Conservation (phyloP, 208 protist genomes). For the Acanthamoeba triangularis region DNA sequence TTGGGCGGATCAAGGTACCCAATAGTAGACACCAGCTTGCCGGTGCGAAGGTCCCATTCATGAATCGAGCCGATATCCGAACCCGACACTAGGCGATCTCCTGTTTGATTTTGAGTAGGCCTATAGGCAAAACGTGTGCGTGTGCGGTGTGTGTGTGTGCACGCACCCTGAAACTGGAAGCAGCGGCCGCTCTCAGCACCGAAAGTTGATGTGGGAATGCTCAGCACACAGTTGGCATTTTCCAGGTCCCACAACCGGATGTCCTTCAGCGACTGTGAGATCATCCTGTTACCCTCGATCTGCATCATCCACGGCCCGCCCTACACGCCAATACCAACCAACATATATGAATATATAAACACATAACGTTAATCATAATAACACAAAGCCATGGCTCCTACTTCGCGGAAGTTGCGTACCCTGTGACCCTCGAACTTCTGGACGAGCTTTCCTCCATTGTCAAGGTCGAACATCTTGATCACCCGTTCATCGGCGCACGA, state of each 20-base stretch:
- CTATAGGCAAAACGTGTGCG: not conserved
- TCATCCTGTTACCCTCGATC: not conserved
- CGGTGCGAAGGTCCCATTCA: slow-evolving; percentile 51
- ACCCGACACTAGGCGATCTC: not conserved
- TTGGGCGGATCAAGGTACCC: not conserved
- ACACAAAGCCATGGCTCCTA: not conserved
- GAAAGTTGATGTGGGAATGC: not conserved
- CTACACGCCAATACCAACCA: not conserved
- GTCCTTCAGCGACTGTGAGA: slow-evolving; percentile 1
- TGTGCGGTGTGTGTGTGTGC: not conserved
- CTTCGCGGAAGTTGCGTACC: no score
- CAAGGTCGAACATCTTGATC: not conserved
- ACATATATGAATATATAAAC: not conserved
- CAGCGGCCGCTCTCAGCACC: slow-evolving; percentile 1
- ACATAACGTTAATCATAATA: not conserved
- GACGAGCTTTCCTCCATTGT: not conserved
- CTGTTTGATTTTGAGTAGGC: not conserved
- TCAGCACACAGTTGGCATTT: not conserved
- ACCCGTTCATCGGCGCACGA: slow-evolving; percentile 12
- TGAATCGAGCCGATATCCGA: not conserved
- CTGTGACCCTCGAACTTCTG: slow-evolving; percentile 3
- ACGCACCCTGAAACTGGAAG: slow-evolving; percentile 35
- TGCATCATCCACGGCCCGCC: slow-evolving; percentile 33
- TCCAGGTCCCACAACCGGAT: slow-evolving; percentile 23
- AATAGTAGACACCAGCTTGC: not conserved